These are phyloP conservation scores for Cichorium intybus DNA, from an alignment of 140 eudicot species.

Conservation along the genomic window DNA sequence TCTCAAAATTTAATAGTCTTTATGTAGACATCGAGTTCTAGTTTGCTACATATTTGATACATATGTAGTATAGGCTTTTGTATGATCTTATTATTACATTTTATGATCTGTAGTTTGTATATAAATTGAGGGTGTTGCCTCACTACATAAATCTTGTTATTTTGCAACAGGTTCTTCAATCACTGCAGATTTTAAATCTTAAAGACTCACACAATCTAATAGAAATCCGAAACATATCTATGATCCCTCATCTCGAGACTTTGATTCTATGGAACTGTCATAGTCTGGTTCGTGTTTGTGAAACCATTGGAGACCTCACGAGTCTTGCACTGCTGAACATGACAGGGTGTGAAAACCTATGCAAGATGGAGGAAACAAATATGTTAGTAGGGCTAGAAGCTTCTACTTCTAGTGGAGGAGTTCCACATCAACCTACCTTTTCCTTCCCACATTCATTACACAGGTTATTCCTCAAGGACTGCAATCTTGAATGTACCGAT, in stretches of 20 bases:
- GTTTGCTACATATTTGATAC: background rate
- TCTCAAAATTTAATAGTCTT: background rate
- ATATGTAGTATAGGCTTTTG: too few relatives aligned
- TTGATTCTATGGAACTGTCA: slow-evolving; percentile 3
- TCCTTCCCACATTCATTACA: slow-evolving; percentile 8
- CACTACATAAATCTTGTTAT: background rate
- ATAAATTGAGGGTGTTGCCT: too few relatives aligned
- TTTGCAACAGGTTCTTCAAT: slow-evolving; percentile 14
- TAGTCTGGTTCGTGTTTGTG: slow-evolving; percentile 14
- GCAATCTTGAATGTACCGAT: slow-evolving; percentile 6
- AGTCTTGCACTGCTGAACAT: slow-evolving; percentile 14
- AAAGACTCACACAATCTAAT: slow-evolving; percentile 7
- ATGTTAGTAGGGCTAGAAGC: background rate
- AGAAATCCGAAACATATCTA: slow-evolving; percentile 3
- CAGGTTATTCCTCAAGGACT: background rate
- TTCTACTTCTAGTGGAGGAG: slow-evolving; percentile 2
- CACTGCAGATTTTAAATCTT: slow-evolving; percentile 18
- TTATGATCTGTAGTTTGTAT: too few relatives aligned
- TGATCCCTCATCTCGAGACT: slow-evolving; percentile 11
- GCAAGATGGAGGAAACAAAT: background rate
- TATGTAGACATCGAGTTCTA: background rate
- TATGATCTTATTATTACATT: too few relatives aligned
- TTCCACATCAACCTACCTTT: background rate
- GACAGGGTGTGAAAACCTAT: slow-evolving; percentile 19
- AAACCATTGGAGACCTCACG: slow-evolving; percentile 10